A percentile compares a stretch with the other conserved stretches of the same genome.
These are phyloP conservation scores for Ascochyta viciae-villosae DNA, from an alignment of 2,329 filamentous ascomycete genomes.

Conservation along the genomic window DNA sequence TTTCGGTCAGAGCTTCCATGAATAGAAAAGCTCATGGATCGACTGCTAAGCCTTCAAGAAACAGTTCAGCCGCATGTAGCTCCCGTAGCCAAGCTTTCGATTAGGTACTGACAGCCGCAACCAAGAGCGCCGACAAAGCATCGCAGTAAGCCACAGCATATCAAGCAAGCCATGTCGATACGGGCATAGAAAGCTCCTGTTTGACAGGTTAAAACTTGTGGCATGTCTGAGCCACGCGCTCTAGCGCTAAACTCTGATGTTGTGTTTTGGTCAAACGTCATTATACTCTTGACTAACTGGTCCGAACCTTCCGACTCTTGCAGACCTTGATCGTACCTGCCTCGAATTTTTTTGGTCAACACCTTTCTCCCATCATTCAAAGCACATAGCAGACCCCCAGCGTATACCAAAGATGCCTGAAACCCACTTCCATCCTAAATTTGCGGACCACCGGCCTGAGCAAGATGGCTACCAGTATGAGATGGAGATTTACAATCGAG, in stretches of 20 bases:
- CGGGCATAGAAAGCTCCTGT: not conserved
- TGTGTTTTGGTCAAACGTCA: slow-evolving; percentile 1
- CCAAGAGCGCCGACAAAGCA: not conserved
- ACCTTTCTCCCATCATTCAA: too few species aligned
- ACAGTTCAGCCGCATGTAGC: slow-evolving; percentile 1
- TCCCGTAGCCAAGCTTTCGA: slow-evolving; percentile 7
- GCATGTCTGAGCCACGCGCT: not conserved
- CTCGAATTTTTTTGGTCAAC: not conserved
- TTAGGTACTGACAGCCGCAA: not conserved
- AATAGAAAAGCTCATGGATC: slow-evolving; percentile 11
- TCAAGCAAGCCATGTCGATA: not conserved
- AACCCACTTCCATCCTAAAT: slow-evolving; percentile 21
- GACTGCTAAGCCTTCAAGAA: slow-evolving; percentile 7
- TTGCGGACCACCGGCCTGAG: slow-evolving; percentile 17
- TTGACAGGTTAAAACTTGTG: not conserved
- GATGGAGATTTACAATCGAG: slow-evolving; percentile 39
- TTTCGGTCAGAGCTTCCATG: slow-evolving; percentile 4
- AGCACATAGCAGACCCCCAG: too few species aligned
- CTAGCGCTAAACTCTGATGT: not conserved
- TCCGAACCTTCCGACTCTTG: slow-evolving; percentile 2
- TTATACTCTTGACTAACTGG: slow-evolving; percentile 1
- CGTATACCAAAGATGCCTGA: slow-evolving; percentile 13
- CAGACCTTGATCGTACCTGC: not conserved
- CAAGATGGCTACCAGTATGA: slow-evolving; percentile 36
- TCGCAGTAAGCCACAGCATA: not conserved